These are phyloP conservation scores for Blastobotrys indianensis DNA, from an alignment of 1,139 yeast species.

Conservation along the genomic window DNA sequence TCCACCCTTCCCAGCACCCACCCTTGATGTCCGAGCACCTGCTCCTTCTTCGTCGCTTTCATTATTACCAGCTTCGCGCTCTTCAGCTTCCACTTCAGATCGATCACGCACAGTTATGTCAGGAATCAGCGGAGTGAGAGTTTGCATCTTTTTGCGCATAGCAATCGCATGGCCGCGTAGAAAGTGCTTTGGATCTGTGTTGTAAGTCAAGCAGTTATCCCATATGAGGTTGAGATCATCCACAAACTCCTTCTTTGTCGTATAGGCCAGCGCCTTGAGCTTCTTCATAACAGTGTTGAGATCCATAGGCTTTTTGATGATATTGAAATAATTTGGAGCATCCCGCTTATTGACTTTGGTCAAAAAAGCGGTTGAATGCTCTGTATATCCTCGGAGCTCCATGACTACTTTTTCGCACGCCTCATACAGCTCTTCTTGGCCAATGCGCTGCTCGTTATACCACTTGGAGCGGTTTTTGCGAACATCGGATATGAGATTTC, in stretches of 20 bases:
- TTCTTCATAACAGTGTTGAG: slow-evolving; percentile 90
- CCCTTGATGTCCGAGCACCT: slow-evolving; percentile 18
- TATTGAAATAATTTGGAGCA: slow-evolving; percentile 90
- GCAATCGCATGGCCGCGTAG: slow-evolving; percentile 89
- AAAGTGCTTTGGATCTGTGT: slow-evolving; percentile 92
- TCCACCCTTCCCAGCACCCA: slow-evolving; percentile 20
- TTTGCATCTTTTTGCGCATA: slow-evolving; percentile 83
- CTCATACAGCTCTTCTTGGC: slow-evolving; percentile 95
- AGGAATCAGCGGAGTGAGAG: slow-evolving; percentile 78
- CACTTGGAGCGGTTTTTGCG: slow-evolving; percentile 93
- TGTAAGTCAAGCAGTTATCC: slow-evolving; percentile 88
- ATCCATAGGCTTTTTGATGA: slow-evolving; percentile 95
- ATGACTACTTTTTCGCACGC: slow-evolving; percentile 93
- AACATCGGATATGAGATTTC: slow-evolving; percentile 83
- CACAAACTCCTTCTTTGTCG: slow-evolving; percentile 80
- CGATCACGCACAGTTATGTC: slow-evolving; percentile 76
- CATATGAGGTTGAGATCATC: slow-evolving; percentile 92
- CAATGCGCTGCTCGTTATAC: slow-evolving; percentile 91
- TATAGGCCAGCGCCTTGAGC: slow-evolving; percentile 71
- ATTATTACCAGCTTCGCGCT: slow-evolving; percentile 41
- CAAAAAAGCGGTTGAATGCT: slow-evolving; percentile 92
- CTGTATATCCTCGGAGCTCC: slow-evolving; percentile 87
- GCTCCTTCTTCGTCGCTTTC: slow-evolving; percentile 20
- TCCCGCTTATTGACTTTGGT: slow-evolving; percentile 94
- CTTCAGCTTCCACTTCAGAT: slow-evolving; percentile 81